Conservation (phyloP, 1,284 basidiomycete species). For the Omphalotus olearius region DNA sequence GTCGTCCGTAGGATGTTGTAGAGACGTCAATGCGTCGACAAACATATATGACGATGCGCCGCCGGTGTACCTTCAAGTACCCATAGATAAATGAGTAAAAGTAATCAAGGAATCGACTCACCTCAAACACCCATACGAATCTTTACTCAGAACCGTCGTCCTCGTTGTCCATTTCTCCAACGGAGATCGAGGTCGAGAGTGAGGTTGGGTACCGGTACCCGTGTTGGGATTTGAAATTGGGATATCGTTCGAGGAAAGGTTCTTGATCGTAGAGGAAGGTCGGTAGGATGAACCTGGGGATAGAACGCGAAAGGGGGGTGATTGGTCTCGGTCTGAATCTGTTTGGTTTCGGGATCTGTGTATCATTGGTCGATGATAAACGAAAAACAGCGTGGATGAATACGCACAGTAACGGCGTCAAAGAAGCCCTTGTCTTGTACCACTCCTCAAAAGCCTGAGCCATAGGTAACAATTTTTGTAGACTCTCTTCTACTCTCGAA, state of each 20-base stretch:
- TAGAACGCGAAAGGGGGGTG: not conserved
- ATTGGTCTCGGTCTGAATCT: not conserved
- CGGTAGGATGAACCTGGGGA: slow-evolving; percentile 3
- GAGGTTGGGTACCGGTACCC: slow-evolving; percentile 2
- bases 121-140: slow-evolving; percentile 18
- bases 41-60: slow-evolving; percentile 17
- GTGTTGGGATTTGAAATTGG: slow-evolving; percentile 2
- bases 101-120: not conserved
- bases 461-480: slow-evolving; percentile 18
- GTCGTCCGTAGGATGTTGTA: slow-evolving; percentile 12
- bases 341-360: too few species aligned
- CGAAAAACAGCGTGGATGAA: not conserved
- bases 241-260: slow-evolving; percentile 7
- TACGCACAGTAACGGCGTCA: slow-evolving; percentile 13
- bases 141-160: slow-evolving; percentile 16
- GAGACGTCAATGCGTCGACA: slow-evolving; percentile 17
- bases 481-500: slow-evolving; percentile 17
- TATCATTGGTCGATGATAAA: not conserved
- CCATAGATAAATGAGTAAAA: not conserved
- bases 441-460: slow-evolving; percentile 17
- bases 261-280: slow-evolving; percentile 11
- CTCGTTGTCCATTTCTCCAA: slow-evolving; percentile 14
- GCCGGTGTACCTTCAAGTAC: slow-evolving; percentile 15
- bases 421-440: slow-evolving; percentile 11
- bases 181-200: too few species aligned